Evolutionary conservation across 805 yeast genomes (phyloP).

Genomic region (Candida insectorum): DNA sequence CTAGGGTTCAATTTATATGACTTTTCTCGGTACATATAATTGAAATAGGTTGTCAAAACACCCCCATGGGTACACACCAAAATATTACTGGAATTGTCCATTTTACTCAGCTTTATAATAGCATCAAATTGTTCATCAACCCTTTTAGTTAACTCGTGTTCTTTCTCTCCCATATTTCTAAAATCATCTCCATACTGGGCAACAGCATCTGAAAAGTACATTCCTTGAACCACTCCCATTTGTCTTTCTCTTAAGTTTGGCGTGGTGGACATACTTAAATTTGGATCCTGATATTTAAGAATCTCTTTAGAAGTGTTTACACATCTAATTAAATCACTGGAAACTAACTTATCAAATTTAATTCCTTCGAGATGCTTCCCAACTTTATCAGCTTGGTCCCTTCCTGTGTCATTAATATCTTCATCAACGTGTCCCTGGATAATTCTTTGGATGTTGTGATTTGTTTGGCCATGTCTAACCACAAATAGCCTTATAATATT

Average conservation of each 20-base stretch:
- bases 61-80: conserved; percentile 80
- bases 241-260: conserved; percentile 60
- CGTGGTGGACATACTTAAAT: conserved; percentile 18
- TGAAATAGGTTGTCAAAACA: conserved; percentile 59
- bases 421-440: conserved; percentile 78
- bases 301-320: conserved; percentile 53
- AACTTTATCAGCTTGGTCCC: conserved; percentile 53
- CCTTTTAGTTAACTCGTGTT: conserved; percentile 44
- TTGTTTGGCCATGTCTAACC: conserved; percentile 84
- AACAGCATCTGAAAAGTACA: conserved; percentile 66
- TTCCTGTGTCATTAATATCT: conserved; percentile 59
- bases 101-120: conserved; percentile 36
- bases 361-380: conserved; percentile 44
- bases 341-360: conserved; percentile 43
- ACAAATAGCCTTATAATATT: conserved; percentile 50
- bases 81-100: conserved; percentile 43
- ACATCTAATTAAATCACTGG: conserved; percentile 60
- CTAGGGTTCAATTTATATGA: conserved; percentile 36
- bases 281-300: conserved; percentile 20
- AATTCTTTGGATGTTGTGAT: conserved; percentile 62
- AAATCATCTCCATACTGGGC: conserved; percentile 54
- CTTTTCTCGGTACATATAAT: conserved; percentile 43
- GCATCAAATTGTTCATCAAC: conserved; percentile 44
- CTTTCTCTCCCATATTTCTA: conserved; percentile 64
- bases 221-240: conserved; percentile 78